phyloP scores from a whole-genome alignment of 345 rosid species.

The Geranium brycei region DNA sequence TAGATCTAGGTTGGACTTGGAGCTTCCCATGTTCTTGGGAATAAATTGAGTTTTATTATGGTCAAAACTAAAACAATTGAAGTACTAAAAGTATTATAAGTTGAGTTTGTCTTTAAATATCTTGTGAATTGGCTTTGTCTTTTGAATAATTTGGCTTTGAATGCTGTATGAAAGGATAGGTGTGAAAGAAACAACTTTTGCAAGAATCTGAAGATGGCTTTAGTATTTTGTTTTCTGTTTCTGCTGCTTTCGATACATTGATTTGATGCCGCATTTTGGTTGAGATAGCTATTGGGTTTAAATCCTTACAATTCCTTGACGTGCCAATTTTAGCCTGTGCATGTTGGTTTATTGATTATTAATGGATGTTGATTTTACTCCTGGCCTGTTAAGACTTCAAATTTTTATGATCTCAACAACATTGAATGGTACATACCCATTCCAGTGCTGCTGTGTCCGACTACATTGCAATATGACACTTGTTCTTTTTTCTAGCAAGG shows the following conservation, averaged over 20 bases:
- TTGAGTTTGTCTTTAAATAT: background rate
- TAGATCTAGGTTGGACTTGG: background rate
- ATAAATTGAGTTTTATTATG: background rate
- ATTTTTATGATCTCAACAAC: no score
- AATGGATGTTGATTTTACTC: no score
- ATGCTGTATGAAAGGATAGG: background rate
- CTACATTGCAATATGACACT: background rate
- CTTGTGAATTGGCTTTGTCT: background rate
- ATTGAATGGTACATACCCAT: no score
- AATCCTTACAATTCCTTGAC: no score
- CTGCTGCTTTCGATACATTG: no score
- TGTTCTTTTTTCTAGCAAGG: background rate
- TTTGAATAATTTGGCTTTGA: background rate
- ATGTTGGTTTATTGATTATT: no score
- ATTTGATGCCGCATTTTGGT: no score
- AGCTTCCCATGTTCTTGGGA: background rate
- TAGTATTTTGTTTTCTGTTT: background rate
- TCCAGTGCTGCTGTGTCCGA: background rate
- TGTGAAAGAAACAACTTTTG: background rate
- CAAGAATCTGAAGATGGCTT: background rate
- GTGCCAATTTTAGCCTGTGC: no score
- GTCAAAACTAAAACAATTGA: background rate
- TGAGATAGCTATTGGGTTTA: no score
- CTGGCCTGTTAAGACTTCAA: no score
- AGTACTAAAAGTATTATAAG: background rate